Evolutionary conservation across 306 rosid genomes (phyloP).

Genomic region (Lithocarpus polystachyus): DNA sequence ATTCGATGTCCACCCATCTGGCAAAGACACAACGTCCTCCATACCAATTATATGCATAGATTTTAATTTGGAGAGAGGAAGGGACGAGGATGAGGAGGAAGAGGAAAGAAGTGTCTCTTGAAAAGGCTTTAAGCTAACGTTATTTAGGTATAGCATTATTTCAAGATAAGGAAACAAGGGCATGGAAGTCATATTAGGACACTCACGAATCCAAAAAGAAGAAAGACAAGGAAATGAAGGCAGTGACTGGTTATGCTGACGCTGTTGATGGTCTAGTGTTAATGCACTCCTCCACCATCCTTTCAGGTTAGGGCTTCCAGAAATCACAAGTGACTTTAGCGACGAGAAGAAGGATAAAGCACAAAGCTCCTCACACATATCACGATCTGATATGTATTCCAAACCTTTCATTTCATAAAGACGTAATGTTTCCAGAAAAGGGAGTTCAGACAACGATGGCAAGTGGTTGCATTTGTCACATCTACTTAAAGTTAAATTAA

Average conservation of each 20-base stretch:
- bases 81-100: too few relatives aligned
- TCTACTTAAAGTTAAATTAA: not conserved
- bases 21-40: too few relatives aligned
- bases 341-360: not conserved
- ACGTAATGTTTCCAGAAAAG: not conserved
- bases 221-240: too few relatives aligned
- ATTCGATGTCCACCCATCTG: too few relatives aligned
- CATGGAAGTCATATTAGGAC: too few relatives aligned
- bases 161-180: too few relatives aligned
- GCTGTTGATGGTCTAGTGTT: not conserved
- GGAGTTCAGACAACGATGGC: not conserved
- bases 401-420: not conserved
- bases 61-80: too few relatives aligned
- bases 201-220: too few relatives aligned
- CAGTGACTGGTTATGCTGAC: too few relatives aligned
- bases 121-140: not conserved
- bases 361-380: not conserved
- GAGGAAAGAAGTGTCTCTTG: not conserved
- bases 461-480: not conserved
- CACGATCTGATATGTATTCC: not conserved
- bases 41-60: too few relatives aligned
- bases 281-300: slow-evolving; percentile 20
- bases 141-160: not conserved
- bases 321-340: not conserved
- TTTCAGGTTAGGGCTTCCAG: not conserved